These are phyloP conservation scores for Sphagnum fallax DNA, from an alignment of 228 moss, liverwort and hornwort species.

Conservation along the genomic window DNA sequence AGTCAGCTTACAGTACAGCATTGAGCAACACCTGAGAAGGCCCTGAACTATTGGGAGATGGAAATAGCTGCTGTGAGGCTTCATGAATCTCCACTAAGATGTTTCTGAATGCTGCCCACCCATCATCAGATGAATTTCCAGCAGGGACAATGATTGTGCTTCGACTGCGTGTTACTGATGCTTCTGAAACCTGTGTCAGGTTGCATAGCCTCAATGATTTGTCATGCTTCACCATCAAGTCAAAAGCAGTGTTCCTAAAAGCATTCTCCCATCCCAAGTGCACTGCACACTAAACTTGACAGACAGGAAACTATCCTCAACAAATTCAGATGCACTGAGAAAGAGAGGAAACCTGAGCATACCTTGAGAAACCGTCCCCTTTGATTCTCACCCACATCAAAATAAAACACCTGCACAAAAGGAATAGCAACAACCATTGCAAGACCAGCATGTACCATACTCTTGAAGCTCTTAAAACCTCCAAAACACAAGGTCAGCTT, in stretches of 20 bases:
- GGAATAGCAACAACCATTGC: too few species aligned
- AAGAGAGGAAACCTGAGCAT: not conserved
- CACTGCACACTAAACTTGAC: too few species aligned
- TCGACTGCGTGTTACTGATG: conserved; percentile 61
- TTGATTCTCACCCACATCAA: conserved; percentile 50
- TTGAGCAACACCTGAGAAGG: conserved; percentile 30
- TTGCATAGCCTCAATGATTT: not conserved
- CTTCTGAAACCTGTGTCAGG: conserved; percentile 46
- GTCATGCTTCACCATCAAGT: not conserved
- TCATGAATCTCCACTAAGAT: conserved; percentile 57
- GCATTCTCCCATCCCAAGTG: too few species aligned
- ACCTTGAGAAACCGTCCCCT: conserved; percentile 63
- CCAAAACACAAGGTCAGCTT: not conserved
- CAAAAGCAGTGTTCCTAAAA: too few species aligned
- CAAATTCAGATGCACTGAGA: too few species aligned
- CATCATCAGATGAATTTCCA: conserved; percentile 43
- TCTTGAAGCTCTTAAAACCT: not conserved
- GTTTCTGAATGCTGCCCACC: conserved; percentile 53
- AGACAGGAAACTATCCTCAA: too few species aligned
- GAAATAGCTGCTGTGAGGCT: conserved; percentile 36
- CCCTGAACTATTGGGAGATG: conserved; percentile 24
- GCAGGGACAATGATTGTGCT: conserved; percentile 62
- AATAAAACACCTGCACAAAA: conserved; percentile 41
- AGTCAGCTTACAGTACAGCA: not conserved
- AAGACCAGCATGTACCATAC: too few species aligned